Percentiles rank a stretch among this genome's conserved stretches.
Conservation (phyloP, 352 stramenopile species). For the Pythium brassicae region DNA sequence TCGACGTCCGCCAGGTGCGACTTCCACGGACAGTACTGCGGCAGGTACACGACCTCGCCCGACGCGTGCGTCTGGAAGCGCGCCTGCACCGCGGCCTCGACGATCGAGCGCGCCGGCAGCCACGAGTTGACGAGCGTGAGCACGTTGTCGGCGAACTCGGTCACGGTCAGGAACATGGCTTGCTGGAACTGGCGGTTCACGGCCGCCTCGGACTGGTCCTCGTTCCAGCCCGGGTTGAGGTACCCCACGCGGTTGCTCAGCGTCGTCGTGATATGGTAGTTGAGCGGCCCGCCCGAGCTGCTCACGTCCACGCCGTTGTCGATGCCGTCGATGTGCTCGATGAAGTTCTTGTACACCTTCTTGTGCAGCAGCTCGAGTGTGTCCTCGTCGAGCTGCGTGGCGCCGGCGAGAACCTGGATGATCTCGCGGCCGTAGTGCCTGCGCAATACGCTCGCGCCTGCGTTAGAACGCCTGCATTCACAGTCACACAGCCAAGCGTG, state of each 20-base stretch:
- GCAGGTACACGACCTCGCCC: slow-evolving; percentile 92
- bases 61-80: slow-evolving; percentile 89
- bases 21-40: slow-evolving; percentile 94
- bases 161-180: slow-evolving; percentile 92
- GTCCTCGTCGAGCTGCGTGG: slow-evolving; percentile 48
- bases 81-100: slow-evolving; percentile 87
- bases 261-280: slow-evolving; percentile 76
- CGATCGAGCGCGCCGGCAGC: slow-evolving; percentile 91
- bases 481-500: too few relatives aligned
- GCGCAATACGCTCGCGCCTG: background rate
- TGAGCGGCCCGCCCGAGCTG: slow-evolving; percentile 37
- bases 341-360: slow-evolving; percentile 95
- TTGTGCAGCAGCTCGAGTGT: slow-evolving; percentile 84
- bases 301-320: slow-evolving; percentile 96
- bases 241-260: slow-evolving; percentile 86
- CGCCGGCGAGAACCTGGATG: slow-evolving; percentile 69
- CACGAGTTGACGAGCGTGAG: slow-evolving; percentile 91
- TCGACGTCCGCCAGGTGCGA: slow-evolving; percentile 97
- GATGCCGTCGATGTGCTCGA: slow-evolving; percentile 98
- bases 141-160: slow-evolving; percentile 93
- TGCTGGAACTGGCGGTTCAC: slow-evolving; percentile 93
- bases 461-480: too few relatives aligned
- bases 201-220: slow-evolving; percentile 68
- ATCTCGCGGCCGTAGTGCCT: slow-evolving; percentile 96
- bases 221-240: slow-evolving; percentile 97